phyloP scores from a whole-genome alignment of 1,284 basidiomycete genomes.

The Xerocomus subilludens region DNA sequence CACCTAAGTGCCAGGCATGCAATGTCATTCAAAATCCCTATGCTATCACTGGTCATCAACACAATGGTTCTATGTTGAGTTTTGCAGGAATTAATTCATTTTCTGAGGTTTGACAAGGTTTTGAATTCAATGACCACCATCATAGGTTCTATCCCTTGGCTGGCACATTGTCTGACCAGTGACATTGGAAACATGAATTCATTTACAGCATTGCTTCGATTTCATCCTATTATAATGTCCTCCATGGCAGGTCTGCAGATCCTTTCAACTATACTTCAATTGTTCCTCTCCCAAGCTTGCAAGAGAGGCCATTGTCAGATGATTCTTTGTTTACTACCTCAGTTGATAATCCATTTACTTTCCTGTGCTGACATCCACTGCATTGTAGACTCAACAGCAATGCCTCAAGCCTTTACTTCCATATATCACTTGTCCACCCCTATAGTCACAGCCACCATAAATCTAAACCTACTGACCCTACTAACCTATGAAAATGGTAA shows the following conservation, averaged over 20 bases:
- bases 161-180: constrained; percentile 50
- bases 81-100: constrained; percentile 79
- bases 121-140: constrained; percentile 72
- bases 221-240: constrained; percentile 79
- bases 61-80: constrained; percentile 67
- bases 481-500: too few relatives aligned
- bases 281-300: constrained; percentile 57
- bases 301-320: constrained; percentile 67
- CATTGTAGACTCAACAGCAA: constrained; percentile 77
- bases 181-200: constrained; percentile 68
- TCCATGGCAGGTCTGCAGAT: constrained; percentile 71
- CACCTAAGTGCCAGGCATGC: constrained; percentile 50
- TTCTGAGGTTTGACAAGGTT: constrained; percentile 76
- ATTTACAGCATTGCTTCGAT: constrained; percentile 82
- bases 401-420: constrained; percentile 80
- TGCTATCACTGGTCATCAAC: constrained; percentile 54
- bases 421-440: constrained; percentile 50
- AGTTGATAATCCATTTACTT: constrained; percentile 79
- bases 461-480: too few relatives aligned
- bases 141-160: constrained; percentile 73
- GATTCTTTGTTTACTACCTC: constrained; percentile 65
- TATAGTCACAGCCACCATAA: constrained; percentile 60
- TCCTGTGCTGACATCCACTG: constrained; percentile 60
- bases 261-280: constrained; percentile 75
- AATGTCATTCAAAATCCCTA: constrained; percentile 38